Evolutionary conservation across 2,329 filamentous ascomycete genomes (phyloP), one percentile per base, ranked within the genome.

Genomic region (Penicillium carneum): DNA sequence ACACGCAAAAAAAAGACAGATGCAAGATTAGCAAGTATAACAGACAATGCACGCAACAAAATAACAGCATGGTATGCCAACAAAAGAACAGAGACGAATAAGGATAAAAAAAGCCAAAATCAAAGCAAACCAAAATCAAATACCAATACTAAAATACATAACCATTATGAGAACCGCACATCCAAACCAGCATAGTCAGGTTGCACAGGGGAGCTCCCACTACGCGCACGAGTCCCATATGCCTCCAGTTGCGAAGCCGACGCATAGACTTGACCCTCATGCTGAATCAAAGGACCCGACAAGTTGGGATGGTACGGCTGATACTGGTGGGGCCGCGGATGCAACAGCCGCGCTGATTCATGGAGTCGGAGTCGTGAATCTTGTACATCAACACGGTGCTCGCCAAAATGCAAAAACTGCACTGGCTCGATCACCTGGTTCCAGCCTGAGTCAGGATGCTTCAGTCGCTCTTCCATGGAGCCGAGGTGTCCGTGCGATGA

Each of bases 141-240:
- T 8, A 14, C 34, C 12, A 57, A 34, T 14, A 31, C 14, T 26
- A 45, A 52, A 57, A 18, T n/a, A 16, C 10, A 33, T 10, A 1
- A 26, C 11, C 26, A 20, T 36, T 20, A 55, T 16, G 1, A 38
- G 3, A 66, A 65, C 5, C 66, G 61, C 31, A 70, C 59, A 39
- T 65, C 71, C 26, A 74, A 43, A 1, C 68, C 69, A 54, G 63
- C 59, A 54, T 69, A 68, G 29, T 70, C 61, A 10, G 72, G 69
- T 4, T 63, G 62, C 10, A 71, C 33, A 43, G 76, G 76, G 9
- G 74, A 76, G 53, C 74, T 76, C 4, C 74, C 74, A 59, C 74
- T 76, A 23, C 75, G 68, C 9, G 66, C 54, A 31, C 75, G 72
- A 43, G 61, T 54, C 0, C 53, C 63, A 8, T 69, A 68, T 11